Evolutionary conservation across 129 eudicot genomes (phyloP).

Genomic region (Centella asiatica): DNA sequence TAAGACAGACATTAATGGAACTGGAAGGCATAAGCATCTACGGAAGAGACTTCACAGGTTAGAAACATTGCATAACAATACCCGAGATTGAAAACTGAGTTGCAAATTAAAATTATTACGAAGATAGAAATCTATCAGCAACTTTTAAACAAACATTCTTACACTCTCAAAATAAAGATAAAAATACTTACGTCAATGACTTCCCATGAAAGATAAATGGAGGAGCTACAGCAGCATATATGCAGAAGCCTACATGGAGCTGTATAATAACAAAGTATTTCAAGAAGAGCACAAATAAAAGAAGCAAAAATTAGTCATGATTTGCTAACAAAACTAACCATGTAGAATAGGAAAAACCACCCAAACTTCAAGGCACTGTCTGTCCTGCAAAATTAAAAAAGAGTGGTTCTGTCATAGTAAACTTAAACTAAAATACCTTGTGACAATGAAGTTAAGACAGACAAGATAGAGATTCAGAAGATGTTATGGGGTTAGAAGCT

Average conservation of each 20-base stretch:
- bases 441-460: not conserved
- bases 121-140: not conserved
- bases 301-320: not conserved
- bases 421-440: too few relatives aligned
- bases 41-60: too few relatives aligned
- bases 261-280: slow-evolving; percentile 22
- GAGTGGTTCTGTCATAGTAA: too few relatives aligned
- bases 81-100: not conserved
- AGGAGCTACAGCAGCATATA: slow-evolving; percentile 95
- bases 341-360: slow-evolving; percentile 85
- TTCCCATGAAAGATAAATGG: slow-evolving; percentile 91
- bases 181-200: slow-evolving; percentile 78
- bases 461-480: not conserved
- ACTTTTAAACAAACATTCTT: not conserved
- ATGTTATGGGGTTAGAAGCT: not conserved
- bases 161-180: not conserved
- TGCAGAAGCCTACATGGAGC: slow-evolving; percentile 89
- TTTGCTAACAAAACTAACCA: slow-evolving; percentile 37
- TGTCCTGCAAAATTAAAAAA: slow-evolving; percentile 52
- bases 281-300: not conserved
- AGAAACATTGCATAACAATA: not conserved
- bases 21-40: not conserved
- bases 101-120: not conserved
- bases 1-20: not conserved
- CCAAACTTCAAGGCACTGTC: slow-evolving; percentile 95